phyloP scores from a whole-genome alignment of 2,329 filamentous ascomycete species.

The Mycosphaerella sp. region DNA sequence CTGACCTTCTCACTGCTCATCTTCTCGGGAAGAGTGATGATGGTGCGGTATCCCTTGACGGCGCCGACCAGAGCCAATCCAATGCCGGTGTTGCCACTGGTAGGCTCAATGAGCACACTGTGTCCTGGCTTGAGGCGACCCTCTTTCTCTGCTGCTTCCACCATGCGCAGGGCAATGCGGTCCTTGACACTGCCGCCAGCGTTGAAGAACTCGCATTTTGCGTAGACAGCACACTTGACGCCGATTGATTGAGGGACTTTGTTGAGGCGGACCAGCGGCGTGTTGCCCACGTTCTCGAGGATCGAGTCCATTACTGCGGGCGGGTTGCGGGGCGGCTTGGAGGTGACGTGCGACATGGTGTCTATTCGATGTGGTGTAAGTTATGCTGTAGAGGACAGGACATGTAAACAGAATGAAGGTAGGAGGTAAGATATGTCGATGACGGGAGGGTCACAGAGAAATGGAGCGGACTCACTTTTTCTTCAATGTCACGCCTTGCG shows the following conservation, averaged over 20 bases:
- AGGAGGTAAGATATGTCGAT: too few relatives aligned
- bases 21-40: constrained; percentile 98
- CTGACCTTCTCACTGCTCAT: constrained; percentile 99
- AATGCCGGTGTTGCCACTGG: constrained; percentile 96
- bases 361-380: neutral
- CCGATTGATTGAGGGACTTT: constrained; percentile 86
- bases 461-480: neutral
- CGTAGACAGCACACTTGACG: constrained; percentile 59
- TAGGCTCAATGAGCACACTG: constrained; percentile 87
- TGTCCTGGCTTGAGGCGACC: constrained; percentile 96
- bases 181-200: constrained; percentile 84
- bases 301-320: constrained; percentile 59
- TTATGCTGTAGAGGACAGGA: neutral
- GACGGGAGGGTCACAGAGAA: neutral
- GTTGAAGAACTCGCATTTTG: constrained; percentile 38
- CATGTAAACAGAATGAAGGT: too few relatives aligned
- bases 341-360: constrained; percentile 33
- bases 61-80: constrained; percentile 89
- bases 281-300: constrained; percentile 87
- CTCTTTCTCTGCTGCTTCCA: constrained; percentile 85
- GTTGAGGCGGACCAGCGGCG: constrained; percentile 90
- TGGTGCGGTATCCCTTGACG: constrained; percentile 96
- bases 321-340: constrained; percentile 45
- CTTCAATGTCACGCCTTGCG: constrained; percentile 6
- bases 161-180: constrained; percentile 94